These are phyloP conservation scores for Penicillium expansum DNA, from an alignment of 2,329 filamentous ascomycete species.

Conservation along the genomic window DNA sequence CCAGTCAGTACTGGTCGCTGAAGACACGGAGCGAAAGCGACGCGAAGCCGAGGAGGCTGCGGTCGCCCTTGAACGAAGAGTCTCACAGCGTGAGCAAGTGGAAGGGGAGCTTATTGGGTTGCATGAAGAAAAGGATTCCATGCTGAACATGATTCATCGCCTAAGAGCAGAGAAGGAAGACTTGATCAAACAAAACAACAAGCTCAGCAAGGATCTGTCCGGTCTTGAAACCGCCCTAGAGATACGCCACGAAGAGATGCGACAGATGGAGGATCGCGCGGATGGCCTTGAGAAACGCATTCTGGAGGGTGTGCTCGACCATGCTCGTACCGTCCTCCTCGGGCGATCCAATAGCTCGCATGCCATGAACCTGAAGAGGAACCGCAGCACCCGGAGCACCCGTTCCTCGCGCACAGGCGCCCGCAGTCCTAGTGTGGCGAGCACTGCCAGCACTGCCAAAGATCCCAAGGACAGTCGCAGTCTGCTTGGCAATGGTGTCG, in stretches of 20 bases:
- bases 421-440: slow-evolving; percentile 35
- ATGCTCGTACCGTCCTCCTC: slow-evolving; percentile 79
- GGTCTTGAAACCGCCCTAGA: slow-evolving; percentile 86
- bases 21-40: slow-evolving; percentile 76
- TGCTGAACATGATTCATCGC: slow-evolving; percentile 55
- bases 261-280: slow-evolving; percentile 84
- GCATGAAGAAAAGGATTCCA: slow-evolving; percentile 60
- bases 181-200: slow-evolving; percentile 72
- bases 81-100: slow-evolving; percentile 63
- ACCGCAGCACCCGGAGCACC: slow-evolving; percentile 33
- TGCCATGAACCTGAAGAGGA: slow-evolving; percentile 53
- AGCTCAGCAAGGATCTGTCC: slow-evolving; percentile 79
- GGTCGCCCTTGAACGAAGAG: slow-evolving; percentile 74
- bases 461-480: slow-evolving; percentile 36
- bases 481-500: slow-evolving; percentile 43
- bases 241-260: slow-evolving; percentile 85
- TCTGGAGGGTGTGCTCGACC: slow-evolving; percentile 91
- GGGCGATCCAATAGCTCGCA: slow-evolving; percentile 61
- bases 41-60: slow-evolving; percentile 76
- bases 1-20: slow-evolving; percentile 54
- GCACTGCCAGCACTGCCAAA: slow-evolving; percentile 34
- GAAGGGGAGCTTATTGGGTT: slow-evolving; percentile 52
- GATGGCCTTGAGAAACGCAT: slow-evolving; percentile 89
- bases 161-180: slow-evolving; percentile 58
- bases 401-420: slow-evolving; percentile 38